Conservation (phyloP, 1,284 basidiomycete species). For the Cronartium quercuum region DNA sequence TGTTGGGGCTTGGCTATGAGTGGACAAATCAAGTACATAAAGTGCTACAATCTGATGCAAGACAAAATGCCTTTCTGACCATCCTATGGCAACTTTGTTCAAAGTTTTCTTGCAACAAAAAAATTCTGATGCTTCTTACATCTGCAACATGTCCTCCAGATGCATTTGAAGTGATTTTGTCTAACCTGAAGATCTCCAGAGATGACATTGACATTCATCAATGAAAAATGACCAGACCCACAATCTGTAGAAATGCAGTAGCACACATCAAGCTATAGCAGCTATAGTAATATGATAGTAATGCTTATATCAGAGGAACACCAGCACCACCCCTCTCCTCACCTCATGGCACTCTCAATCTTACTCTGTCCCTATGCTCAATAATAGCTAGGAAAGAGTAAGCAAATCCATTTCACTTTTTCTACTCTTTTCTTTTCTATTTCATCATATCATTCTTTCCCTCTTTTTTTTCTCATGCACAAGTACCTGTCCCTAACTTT, state of each 20-base stretch:
- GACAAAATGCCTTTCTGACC: not conserved
- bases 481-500: too few species aligned
- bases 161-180: conserved; percentile 7
- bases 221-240: not conserved
- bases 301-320: not conserved
- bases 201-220: not conserved
- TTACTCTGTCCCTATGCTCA: too few species aligned
- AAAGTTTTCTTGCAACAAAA: not conserved
- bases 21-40: not conserved
- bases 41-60: not conserved
- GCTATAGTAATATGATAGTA: not conserved
- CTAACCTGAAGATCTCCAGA: not conserved
- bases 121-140: not conserved
- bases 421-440: too few species aligned
- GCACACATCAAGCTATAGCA: not conserved
- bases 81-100: not conserved
- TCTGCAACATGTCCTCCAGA: conserved; percentile 6
- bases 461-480: too few species aligned
- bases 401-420: too few species aligned
- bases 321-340: not conserved
- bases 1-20: not conserved
- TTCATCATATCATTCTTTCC: too few species aligned
- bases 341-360: not conserved
- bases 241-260: not conserved
- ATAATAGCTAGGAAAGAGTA: too few species aligned